A percentile compares a stretch with the other conserved stretches of the same genome.
Conservation (phyloP, 495 filamentous ascomycete genomes). For the Parmelia sp. region DNA sequence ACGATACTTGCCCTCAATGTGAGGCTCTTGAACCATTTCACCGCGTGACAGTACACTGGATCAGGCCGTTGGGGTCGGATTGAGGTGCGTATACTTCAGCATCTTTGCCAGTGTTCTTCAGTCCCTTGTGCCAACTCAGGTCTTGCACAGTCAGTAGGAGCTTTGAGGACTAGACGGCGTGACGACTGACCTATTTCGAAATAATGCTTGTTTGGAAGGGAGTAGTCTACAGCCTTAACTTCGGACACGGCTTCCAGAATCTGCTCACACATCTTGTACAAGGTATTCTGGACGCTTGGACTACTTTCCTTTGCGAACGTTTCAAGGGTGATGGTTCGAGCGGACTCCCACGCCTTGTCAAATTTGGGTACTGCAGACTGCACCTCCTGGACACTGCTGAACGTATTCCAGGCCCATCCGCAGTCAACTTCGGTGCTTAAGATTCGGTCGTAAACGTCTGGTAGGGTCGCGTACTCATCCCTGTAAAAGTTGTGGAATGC, state of each 20-base stretch:
- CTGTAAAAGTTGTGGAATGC: slow-evolving; percentile 90
- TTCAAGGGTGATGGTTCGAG: slow-evolving; percentile 76
- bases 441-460: slow-evolving; percentile 90
- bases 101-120: slow-evolving; percentile 95
- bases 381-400: slow-evolving; percentile 62
- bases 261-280: slow-evolving; percentile 95
- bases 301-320: slow-evolving; percentile 89
- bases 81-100: slow-evolving; percentile 95
- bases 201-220: slow-evolving; percentile 95
- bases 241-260: slow-evolving; percentile 71
- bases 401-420: slow-evolving; percentile 74
- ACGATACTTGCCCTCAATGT: background rate
- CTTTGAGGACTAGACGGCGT: background rate
- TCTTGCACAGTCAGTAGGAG: slow-evolving; percentile 12
- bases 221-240: slow-evolving; percentile 69
- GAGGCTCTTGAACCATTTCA: slow-evolving; percentile 24
- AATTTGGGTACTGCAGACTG: slow-evolving; percentile 58
- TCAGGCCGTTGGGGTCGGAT: slow-evolving; percentile 86
- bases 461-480: slow-evolving; percentile 86
- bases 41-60: slow-evolving; percentile 86
- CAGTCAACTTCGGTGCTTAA: slow-evolving; percentile 87
- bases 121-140: slow-evolving; percentile 91
- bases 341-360: slow-evolving; percentile 67
- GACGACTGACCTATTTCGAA: slow-evolving; percentile 81
- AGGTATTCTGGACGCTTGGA: slow-evolving; percentile 89